Evolutionary conservation across 139 green algal genomes (phyloP).

Genomic region (Edaphochlamys debaryana): DNA sequence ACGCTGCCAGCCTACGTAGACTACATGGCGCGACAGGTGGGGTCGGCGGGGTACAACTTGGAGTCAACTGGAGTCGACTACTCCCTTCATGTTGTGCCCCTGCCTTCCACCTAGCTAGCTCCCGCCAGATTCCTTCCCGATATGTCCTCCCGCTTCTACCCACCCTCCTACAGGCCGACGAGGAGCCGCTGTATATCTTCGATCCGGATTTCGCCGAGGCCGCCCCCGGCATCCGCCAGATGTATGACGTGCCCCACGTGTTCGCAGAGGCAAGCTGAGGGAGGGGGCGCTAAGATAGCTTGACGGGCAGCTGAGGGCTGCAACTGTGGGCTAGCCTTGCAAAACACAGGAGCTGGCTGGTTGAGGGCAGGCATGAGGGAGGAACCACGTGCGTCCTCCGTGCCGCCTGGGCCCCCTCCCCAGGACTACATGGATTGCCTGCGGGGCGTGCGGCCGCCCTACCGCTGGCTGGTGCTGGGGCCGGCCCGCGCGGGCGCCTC

Average conservation of each 20-base stretch:
- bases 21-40: slow-evolving; percentile 41
- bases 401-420: no score
- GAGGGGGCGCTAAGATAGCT: neutral
- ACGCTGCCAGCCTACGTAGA: slow-evolving; percentile 29
- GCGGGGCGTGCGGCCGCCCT: slow-evolving; percentile 21
- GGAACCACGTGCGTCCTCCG: no score
- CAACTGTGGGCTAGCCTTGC: no score
- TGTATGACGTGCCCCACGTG: slow-evolving; percentile 34
- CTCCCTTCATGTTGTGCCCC: no score
- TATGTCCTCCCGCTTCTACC: no score
- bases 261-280: no score
- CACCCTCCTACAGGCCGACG: slow-evolving; percentile 68
- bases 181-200: slow-evolving; percentile 88
- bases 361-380: no score
- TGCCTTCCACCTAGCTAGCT: no score
- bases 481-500: slow-evolving; percentile 72
- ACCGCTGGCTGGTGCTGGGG: slow-evolving; percentile 93
- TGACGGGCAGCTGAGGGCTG: no score
- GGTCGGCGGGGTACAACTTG: neutral
- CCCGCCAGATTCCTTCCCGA: no score
- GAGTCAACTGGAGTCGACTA: no score
- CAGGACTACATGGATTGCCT: neutral
- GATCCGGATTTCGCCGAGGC: slow-evolving; percentile 69
- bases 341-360: no score
- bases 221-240: slow-evolving; percentile 1